Base-by-base conservation (phyloP, 495 filamentous ascomycete genomes). In the Chlorociboria aeruginascens region DNA sequence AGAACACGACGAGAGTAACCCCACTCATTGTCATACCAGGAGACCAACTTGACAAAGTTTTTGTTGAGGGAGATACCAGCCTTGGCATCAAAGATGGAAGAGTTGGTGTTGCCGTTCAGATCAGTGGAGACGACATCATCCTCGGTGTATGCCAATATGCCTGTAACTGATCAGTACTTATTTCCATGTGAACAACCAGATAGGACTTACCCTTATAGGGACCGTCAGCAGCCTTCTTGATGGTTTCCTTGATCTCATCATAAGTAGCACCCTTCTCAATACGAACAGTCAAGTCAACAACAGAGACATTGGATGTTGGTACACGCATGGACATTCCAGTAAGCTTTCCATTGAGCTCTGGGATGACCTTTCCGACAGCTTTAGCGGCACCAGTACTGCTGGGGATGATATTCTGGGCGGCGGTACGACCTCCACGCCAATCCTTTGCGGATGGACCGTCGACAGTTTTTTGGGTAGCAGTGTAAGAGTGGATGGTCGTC, bases 401-500 rank as follows among this genome's bases (percentile, higher is more conserved):
- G 67, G 92, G 92, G 63, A 98, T 98, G 79, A 98, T 98, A 82
- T 98, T 98, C 78, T 94, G 84, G 58, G 92, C 93, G 71, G 93
- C 92, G 61, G 86, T 86, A 72, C 92, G 92, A 61, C 92, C 92
- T 77, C 92, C 92, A 71, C 92, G 82, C 92, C 92, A 98, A 78
- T 98, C 92, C 86, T 98, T 98, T 67, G 73, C 71, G 40, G 92
- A 97, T 57, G 92, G 92, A 61, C 89, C 93, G 61, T 98, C 92
- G 59, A 98, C 92, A 54, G 89, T 95, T 85, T 97, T 97, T 77
- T 98, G 92, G 66, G 92, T 98, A 61, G 92, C 93, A 58, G 92
- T 98, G 85, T 97, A 97, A 61, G 92, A 95, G 83, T 98, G 92
- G 69, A 97, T 78, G 52, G 92, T 98, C 69, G 92, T 98, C 92